Percentiles rank a stretch among this genome's conserved stretches.
Evolutionary conservation across 2,329 filamentous ascomycete species (phyloP).

Genomic region (Albophoma yamanashiensis): DNA sequence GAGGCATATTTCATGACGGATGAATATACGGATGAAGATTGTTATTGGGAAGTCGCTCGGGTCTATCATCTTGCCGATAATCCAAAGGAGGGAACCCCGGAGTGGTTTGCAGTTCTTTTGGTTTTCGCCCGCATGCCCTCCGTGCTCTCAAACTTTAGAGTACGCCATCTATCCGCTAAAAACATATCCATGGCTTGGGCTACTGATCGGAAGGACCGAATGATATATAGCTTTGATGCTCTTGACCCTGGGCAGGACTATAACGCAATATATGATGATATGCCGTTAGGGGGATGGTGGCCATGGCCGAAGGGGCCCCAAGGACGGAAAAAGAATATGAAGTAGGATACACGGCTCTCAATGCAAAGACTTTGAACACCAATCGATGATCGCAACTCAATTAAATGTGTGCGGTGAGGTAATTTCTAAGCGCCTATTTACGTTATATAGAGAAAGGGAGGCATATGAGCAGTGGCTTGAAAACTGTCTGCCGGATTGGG

Average conservation of each 20-base stretch:
- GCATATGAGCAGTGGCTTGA: background rate
- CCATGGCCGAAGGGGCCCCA: background rate
- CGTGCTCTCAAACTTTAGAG: background rate
- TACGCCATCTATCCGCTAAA: background rate
- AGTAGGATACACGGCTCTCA: background rate
- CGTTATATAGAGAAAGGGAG: too few relatives aligned
- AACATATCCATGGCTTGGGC: background rate
- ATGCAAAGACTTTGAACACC: background rate
- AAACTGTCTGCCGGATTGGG: too few relatives aligned
- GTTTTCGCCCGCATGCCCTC: background rate
- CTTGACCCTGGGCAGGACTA: background rate
- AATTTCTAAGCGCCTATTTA: too few relatives aligned
- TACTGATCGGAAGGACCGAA: background rate
- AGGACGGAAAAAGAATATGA: background rate
- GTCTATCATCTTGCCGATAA: background rate
- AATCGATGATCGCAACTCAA: background rate
- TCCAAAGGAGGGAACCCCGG: background rate
- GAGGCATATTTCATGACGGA: background rate
- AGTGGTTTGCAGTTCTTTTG: background rate
- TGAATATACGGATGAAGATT: background rate
- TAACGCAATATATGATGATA: background rate
- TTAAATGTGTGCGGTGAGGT: background rate
- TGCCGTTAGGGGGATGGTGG: background rate
- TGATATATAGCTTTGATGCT: background rate
- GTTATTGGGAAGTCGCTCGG: background rate